Conservation (phyloP, 2,329 filamentous ascomycete species). For the Phaeophleospora eucalypticola region DNA sequence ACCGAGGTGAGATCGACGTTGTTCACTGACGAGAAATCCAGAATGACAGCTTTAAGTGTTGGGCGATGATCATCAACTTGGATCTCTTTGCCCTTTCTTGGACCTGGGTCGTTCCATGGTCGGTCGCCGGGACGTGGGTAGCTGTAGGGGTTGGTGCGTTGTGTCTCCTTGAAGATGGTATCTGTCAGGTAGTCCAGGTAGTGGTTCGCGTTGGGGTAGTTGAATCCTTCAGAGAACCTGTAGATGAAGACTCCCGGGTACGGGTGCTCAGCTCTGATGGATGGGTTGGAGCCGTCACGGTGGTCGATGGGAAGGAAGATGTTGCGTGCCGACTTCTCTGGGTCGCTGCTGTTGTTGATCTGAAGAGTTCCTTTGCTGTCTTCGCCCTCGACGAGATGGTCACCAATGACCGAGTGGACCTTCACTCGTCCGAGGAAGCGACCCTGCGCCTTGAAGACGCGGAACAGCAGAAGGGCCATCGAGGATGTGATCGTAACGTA, state of each 20-base stretch:
- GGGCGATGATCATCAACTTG: slow-evolving; percentile 53
- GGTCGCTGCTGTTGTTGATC: slow-evolving; percentile 34
- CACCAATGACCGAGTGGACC: slow-evolving; percentile 77
- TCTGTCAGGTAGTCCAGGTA: slow-evolving; percentile 67
- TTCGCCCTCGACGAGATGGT: slow-evolving; percentile 66
- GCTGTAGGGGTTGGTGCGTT: slow-evolving; percentile 66
- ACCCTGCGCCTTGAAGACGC: slow-evolving; percentile 76
- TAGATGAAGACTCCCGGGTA: slow-evolving; percentile 95
- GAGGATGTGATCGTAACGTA: slow-evolving; percentile 81
- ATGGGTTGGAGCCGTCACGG: slow-evolving; percentile 84
- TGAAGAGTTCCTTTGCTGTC: slow-evolving; percentile 37
- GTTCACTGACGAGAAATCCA: slow-evolving; percentile 92
- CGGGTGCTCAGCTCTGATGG: slow-evolving; percentile 71
- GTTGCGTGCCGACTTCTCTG: slow-evolving; percentile 59
- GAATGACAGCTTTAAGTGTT: slow-evolving; percentile 79
- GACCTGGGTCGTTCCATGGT: slow-evolving; percentile 92
- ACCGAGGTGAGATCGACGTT: slow-evolving; percentile 90
- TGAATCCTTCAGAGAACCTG: slow-evolving; percentile 89
- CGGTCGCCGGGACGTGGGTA: slow-evolving; percentile 64
- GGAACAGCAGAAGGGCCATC: slow-evolving; percentile 73
- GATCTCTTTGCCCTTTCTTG: slow-evolving; percentile 52
- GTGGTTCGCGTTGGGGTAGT: slow-evolving; percentile 89
- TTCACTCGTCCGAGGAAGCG: slow-evolving; percentile 78
- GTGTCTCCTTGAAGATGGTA: slow-evolving; percentile 56
- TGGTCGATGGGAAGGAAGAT: slow-evolving; percentile 85